A percentile compares a stretch with the other conserved stretches of the same genome.
These are phyloP conservation scores for Pezicula radicicola DNA, from an alignment of 2,329 filamentous ascomycete species.

Conservation along the genomic window DNA sequence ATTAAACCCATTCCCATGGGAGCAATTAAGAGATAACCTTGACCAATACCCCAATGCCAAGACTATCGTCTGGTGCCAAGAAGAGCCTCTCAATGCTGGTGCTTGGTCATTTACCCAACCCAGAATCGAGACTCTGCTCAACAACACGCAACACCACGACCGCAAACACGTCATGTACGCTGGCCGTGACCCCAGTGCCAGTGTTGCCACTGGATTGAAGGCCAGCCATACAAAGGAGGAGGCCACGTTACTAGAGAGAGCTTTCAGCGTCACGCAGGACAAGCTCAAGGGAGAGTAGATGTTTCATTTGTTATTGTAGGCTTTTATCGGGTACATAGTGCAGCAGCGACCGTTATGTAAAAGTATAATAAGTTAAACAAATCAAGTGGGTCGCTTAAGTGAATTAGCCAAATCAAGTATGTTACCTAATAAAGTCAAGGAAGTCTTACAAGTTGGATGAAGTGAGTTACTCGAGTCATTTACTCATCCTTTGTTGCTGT, in stretches of 20 bases:
- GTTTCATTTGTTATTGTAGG: background rate
- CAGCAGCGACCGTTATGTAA: too few relatives aligned
- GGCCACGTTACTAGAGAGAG: conserved; percentile 70
- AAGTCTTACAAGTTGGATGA: too few relatives aligned
- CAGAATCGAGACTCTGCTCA: conserved; percentile 92
- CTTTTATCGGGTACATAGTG: too few relatives aligned
- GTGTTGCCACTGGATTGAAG: conserved; percentile 92
- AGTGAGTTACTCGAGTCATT: too few relatives aligned
- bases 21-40: conserved; percentile 92
- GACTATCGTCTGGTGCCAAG: conserved; percentile 95
- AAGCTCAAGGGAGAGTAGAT: conserved; percentile 59
- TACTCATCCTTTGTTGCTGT: too few relatives aligned
- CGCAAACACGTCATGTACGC: conserved; percentile 97
- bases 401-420: too few relatives aligned
- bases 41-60: conserved; percentile 97
- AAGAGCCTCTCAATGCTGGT: conserved; percentile 96
- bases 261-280: conserved; percentile 63
- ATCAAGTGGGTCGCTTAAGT: too few relatives aligned
- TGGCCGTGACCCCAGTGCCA: conserved; percentile 88
- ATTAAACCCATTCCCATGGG: conserved; percentile 98
- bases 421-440: too few relatives aligned
- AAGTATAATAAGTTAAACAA: too few relatives aligned
- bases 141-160: conserved; percentile 89
- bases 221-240: conserved; percentile 87
- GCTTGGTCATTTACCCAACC: conserved; percentile 98